Conservation (phyloP, 73 alveolate genomes). For the Loxodes magnus region DNA sequence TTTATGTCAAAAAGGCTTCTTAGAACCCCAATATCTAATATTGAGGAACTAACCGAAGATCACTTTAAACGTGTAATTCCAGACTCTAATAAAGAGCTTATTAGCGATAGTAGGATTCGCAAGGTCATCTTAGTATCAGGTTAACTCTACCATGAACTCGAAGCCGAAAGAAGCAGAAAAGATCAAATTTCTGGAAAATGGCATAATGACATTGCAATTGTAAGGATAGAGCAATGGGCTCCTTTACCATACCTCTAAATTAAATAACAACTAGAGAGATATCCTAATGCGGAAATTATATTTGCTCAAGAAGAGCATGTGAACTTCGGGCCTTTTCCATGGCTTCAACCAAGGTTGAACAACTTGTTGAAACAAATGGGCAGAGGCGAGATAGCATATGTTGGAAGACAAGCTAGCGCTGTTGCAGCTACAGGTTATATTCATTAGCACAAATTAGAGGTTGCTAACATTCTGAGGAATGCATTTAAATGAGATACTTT, state of each 20-base stretch:
- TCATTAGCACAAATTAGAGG: no score
- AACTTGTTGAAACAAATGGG: conserved; percentile 20
- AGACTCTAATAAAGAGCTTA: conserved; percentile 12
- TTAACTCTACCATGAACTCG: conserved; percentile 48
- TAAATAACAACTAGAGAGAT: conserved; percentile 18
- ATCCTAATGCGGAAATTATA: conserved; percentile 29
- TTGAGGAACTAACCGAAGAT: conserved; percentile 31
- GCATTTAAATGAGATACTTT: no score
- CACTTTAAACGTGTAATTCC: conserved; percentile 32
- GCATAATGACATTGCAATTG: conserved; percentile 57
- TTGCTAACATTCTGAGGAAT: no score
- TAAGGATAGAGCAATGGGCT: conserved; percentile 58
- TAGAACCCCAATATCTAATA: conserved; percentile 33
- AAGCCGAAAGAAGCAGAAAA: conserved; percentile 18
- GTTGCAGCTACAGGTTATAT: conserved; percentile 73
- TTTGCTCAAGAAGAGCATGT: conserved; percentile 75
- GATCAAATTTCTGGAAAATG: no score
- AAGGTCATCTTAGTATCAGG: conserved; percentile 62
- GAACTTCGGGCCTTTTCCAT: conserved; percentile 58
- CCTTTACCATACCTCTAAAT: conserved; percentile 73
- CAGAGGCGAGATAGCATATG: conserved; percentile 13
- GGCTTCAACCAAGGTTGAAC: conserved; percentile 46
- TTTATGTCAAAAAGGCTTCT: conserved; percentile 71
- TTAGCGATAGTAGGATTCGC: conserved; percentile 5
- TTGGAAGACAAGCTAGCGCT: conserved; percentile 41